Conservation (phyloP, 2,329 filamentous ascomycete species). For the Colletotrichum simmondsii region DNA sequence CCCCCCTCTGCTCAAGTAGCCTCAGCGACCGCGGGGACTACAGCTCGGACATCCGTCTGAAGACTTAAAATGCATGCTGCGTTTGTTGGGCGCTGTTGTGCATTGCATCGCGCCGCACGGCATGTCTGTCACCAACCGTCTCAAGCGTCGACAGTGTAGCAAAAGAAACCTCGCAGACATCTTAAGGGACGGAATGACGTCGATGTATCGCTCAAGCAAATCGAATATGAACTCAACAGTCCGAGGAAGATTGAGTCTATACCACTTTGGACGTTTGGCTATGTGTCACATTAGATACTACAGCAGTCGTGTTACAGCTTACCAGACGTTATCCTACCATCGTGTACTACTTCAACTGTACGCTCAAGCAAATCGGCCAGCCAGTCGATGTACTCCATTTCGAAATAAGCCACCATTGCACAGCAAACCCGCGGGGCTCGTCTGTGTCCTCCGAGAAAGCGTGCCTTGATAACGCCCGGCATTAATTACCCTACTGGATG, state of each 20-base stretch:
- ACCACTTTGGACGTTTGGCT: neutral
- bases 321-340: conserved; percentile 13
- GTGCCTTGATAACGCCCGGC: no score
- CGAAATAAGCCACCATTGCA: neutral
- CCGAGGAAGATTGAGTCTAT: neutral
- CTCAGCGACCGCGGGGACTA: neutral
- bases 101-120: conserved; percentile 13
- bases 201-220: neutral
- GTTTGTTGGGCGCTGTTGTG: conserved; percentile 3
- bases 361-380: neutral
- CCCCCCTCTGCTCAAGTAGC: conserved; percentile 2
- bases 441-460: no score
- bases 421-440: neutral
- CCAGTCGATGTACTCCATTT: neutral
- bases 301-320: neutral
- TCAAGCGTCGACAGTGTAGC: conserved; percentile 6
- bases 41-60: conserved; percentile 17
- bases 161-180: neutral
- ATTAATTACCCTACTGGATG: neutral
- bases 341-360: neutral
- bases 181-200: conserved; percentile 24
- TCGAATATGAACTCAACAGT: no score
- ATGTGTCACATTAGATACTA: neutral
- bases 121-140: conserved; percentile 4
- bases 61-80: neutral